Percentiles rank a stretch among this genome's conserved stretches.
Conservation (phyloP, 495 filamentous ascomycete genomes). For the Viridothelium virens region DNA sequence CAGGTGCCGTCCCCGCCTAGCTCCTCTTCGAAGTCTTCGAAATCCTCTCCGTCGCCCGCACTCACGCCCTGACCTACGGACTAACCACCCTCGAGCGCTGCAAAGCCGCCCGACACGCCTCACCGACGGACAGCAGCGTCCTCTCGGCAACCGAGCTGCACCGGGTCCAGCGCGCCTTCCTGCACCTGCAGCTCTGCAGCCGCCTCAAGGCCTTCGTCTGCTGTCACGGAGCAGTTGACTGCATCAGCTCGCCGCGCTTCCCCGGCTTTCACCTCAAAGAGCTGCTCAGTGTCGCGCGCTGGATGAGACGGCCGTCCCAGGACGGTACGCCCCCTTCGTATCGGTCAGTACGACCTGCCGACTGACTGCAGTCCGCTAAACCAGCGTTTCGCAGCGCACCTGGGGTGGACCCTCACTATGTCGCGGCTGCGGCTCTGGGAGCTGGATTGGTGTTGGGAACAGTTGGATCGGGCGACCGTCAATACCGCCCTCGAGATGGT, state of each 20-base stretch:
- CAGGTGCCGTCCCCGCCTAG: background rate
- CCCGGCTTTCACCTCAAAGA: background rate
- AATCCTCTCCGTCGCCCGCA: background rate
- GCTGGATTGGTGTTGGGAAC: no score
- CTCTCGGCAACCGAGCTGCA: background rate
- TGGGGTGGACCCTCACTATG: no score
- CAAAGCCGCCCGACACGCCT: background rate
- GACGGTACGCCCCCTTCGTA: no score
- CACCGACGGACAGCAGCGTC: background rate
- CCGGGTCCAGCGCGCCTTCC: background rate
- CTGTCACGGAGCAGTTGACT: no score
- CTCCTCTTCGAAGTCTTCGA: background rate
- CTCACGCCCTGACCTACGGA: background rate
- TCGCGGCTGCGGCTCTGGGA: no score
- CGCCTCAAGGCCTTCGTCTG: background rate
- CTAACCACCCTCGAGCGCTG: background rate
- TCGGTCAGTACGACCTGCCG: no score
- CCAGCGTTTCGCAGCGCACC: no score
- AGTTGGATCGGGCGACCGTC: no score
- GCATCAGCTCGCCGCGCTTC: background rate
- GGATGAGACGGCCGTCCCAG: no score
- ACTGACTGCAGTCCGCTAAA: no score
- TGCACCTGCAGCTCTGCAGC: background rate
- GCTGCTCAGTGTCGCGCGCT: background rate
- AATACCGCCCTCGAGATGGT: no score